These are phyloP conservation scores for Marvania coccoides DNA, from an alignment of 139 green algal species.

Conservation along the genomic window DNA sequence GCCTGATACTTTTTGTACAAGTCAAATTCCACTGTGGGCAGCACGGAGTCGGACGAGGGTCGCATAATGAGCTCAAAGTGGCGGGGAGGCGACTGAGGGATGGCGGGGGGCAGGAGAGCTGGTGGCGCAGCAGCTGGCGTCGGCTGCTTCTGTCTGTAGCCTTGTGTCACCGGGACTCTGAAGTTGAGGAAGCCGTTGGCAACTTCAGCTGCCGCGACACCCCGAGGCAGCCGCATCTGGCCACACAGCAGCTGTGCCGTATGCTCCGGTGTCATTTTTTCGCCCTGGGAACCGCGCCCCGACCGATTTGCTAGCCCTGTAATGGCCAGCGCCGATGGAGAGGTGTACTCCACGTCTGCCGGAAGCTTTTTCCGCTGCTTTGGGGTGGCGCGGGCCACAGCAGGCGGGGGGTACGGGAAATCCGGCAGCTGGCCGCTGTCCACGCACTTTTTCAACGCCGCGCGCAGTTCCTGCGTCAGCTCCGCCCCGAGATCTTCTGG, in stretches of 20 bases:
- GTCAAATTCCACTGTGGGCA: slow-evolving; percentile 22
- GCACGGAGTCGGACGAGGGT: neutral
- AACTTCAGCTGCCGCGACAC: neutral
- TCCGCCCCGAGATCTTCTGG: neutral
- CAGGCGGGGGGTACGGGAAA: slow-evolving; percentile 1
- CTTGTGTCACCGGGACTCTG: slow-evolving; percentile 30
- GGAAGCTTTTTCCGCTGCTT: slow-evolving; percentile 14
- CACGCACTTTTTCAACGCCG: slow-evolving; percentile 2
- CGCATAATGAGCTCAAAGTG: slow-evolving; percentile 22
- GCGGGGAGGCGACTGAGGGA: slow-evolving; percentile 1
- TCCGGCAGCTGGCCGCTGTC: slow-evolving; percentile 1
- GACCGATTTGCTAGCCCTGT: neutral
- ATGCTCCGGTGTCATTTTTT: neutral
- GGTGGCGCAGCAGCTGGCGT: neutral
- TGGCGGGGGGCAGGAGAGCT: neutral
- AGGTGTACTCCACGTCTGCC: neutral
- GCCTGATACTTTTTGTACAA: slow-evolving; percentile 33
- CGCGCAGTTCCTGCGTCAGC: neutral
- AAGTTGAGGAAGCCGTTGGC: slow-evolving; percentile 32
- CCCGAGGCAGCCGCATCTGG: neutral
- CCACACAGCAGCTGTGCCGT: neutral
- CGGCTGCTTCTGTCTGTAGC: neutral
- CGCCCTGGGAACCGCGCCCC: neutral
- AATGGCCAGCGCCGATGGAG: slow-evolving; percentile 7
- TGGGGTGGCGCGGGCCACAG: slow-evolving; percentile 3